Evolutionary conservation across 129 eudicot species (phyloP).

Genomic region (Flaveria robusta): DNA sequence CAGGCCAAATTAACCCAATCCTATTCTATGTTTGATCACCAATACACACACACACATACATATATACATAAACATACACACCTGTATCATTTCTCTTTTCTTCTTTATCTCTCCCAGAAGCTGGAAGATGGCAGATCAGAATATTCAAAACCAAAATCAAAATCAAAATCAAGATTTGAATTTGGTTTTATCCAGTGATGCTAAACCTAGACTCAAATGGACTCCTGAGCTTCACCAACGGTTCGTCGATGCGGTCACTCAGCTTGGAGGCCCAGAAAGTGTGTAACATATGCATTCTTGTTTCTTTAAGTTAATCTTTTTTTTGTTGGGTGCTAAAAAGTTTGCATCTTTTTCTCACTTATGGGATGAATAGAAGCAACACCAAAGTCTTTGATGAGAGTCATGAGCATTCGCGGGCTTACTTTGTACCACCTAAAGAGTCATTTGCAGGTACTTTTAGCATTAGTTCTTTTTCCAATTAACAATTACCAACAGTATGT

Average conservation of each 20-base stretch:
- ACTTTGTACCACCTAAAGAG: slow-evolving; percentile 96
- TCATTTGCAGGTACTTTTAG: slow-evolving; percentile 72
- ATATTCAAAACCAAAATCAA: slow-evolving; percentile 44
- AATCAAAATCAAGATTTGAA: slow-evolving; percentile 46
- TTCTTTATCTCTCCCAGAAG: slow-evolving; percentile 35
- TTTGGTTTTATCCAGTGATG: slow-evolving; percentile 83
- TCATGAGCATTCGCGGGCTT: slow-evolving; percentile 89
- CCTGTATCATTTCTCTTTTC: slow-evolving; percentile 18
- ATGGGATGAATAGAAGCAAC: slow-evolving; percentile 69
- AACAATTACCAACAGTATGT: not conserved
- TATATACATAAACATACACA: slow-evolving; percentile 18
- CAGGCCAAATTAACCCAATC: slow-evolving; percentile 29
- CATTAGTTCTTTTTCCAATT: not conserved
- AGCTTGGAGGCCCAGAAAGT: slow-evolving; percentile 97
- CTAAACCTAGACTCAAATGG: slow-evolving; percentile 95
- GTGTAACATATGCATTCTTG: slow-evolving; percentile 17
- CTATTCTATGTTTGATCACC: slow-evolving; percentile 38
- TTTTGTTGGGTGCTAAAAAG: slow-evolving; percentile 14
- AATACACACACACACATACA: slow-evolving; percentile 22
- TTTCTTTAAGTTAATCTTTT: slow-evolving; percentile 14
- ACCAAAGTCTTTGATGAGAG: slow-evolving; percentile 83
- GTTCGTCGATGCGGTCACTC: slow-evolving; percentile 69
- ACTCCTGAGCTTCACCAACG: slow-evolving; percentile 78
- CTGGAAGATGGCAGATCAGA: slow-evolving; percentile 55
- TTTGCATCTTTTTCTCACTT: slow-evolving; percentile 16